Evolutionary conservation across 768 basidiomycete genomes (phyloP), one percentile per base, ranked within the genome.

Genomic region (Pisolithus microcarpus): DNA sequence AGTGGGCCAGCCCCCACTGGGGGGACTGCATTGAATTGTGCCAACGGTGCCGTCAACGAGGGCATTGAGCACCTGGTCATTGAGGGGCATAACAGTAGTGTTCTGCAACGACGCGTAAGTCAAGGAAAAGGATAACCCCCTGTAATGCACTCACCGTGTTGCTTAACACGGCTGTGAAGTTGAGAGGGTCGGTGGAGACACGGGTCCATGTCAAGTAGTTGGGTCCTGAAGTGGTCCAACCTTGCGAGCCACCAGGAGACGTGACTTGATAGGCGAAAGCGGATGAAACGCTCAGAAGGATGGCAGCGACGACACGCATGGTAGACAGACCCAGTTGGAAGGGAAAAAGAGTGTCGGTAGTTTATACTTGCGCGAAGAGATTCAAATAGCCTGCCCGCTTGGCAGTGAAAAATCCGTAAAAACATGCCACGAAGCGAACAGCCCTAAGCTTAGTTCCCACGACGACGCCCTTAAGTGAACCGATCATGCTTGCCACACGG

Each of bases 151-250:
- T 40, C 49, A 82, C 87, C 62, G 73, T 65, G 69, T 87, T 87
- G 54, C 73, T 75, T 43, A 94, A 74, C 46, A 89, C 70, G 44
- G 77, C 74, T 13, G 85, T 78, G 66, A 92, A 91, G 68, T 78
- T 88, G 47, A 51, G 23, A 0, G 76, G 67, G 62, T 94, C 91
- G 8, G 85, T 87, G 48, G 55, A 52, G 52, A 90, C 89, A 5
- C 75, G 75, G 1, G 65, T 45, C 90, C 90, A 94, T 6, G 69
- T 52, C 50, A 90, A 68, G 15, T 69, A 73, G 57, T 65, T 83
- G 48, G 73, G 58, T 38, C 78, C 83, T 24, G 65, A 62, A 61
- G 73, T 75, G 28, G 74, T 75, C 89, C 88, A 91, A 44, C 75
- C 77, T 21, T 71, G 54, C 38, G 60, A 54, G 5, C 49, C 50